phyloP scores from a whole-genome alignment of 176 grass and related monocot genomes.

The Bonia amplexicaulis region DNA sequence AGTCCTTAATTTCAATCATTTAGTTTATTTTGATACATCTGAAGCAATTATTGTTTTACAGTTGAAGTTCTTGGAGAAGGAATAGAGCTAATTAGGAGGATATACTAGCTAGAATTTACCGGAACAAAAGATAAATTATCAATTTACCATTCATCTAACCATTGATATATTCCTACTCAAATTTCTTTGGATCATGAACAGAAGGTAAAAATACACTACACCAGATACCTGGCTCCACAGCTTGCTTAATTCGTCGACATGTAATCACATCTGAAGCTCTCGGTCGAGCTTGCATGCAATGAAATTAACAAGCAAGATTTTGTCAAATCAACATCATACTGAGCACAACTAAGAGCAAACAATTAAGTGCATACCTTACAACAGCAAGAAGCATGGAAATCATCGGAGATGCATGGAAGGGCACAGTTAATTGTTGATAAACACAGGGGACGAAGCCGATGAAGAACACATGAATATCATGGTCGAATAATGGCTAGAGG shows the following conservation, averaged over 20 bases:
- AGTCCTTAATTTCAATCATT: conserved; percentile 10
- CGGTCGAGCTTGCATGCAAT: neutral
- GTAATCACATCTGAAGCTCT: neutral
- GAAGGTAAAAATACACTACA: neutral
- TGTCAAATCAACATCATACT: neutral
- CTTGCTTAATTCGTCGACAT: neutral
- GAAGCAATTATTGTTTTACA: neutral
- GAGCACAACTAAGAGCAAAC: neutral
- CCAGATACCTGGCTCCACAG: neutral
- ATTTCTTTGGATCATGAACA: neutral
- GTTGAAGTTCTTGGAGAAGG: neutral
- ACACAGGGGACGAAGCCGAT: neutral
- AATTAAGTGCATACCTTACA: conserved; percentile 8
- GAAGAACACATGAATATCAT: neutral
- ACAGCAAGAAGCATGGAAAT: neutral
- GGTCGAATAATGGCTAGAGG: conserved; percentile 50
- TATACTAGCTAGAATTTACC: neutral
- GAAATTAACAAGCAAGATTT: neutral
- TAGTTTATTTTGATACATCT: conserved; percentile 19
- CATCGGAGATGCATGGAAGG: neutral
- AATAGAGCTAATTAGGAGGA: neutral
- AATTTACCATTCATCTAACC: neutral
- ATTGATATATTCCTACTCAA: neutral
- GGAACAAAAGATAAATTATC: neutral
- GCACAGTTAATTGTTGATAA: neutral